Base-by-base conservation (phyloP, 305 asterid genomes). In the Fraxinus xanthoxyloides region DNA sequence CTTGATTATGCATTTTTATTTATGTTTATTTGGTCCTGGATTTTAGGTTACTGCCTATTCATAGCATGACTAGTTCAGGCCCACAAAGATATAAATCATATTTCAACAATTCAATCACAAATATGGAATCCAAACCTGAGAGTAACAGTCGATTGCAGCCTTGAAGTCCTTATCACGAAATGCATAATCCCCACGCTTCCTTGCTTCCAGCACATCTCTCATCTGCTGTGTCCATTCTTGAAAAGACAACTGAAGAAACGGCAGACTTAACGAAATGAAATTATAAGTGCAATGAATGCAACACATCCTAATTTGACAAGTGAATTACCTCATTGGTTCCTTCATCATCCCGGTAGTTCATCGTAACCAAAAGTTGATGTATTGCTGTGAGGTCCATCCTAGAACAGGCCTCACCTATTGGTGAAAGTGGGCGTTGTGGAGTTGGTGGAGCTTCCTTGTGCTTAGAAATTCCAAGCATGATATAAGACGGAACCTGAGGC, bases 221-320 rank as follows among this genome's bases (percentile, higher is more conserved):
- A 90, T 90, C 85, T 90, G 93, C 46, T 90, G 90, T 2, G 95
- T 91, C 95, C 95, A 91, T 82, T 89, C 93, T 85, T 91, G 95
- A 83, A 91, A 90, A 4, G 95, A 90, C 46, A 90, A 79, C 94
- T 90, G 81, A 56, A 85, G 21, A 48, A 12, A 31, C 13, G 17
- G 48, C 1, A 8, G 34, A 19, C 48, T 38, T 36, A 23, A 63
- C 31, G 32, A 36, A 46, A 61, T 15, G 77, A 40, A 43, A 23
- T 36, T 65, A 65, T n/a, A 84, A 24, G 12, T 54, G 56, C 30
- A 3, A 76, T 40, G 46, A 46, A 81, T 46, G 21, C 17, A 24
- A 56, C 7, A 46, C 26, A 3, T 32, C 38, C 30, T 36, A 2
- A 15, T 24, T 30, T 26, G 51, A 46, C 46, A 40, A 70, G 34